A percentile compares a stretch with the other conserved stretches of the same genome.
Conservation (phyloP, 441 rosid species). For the Erysimum pusillum region DNA sequence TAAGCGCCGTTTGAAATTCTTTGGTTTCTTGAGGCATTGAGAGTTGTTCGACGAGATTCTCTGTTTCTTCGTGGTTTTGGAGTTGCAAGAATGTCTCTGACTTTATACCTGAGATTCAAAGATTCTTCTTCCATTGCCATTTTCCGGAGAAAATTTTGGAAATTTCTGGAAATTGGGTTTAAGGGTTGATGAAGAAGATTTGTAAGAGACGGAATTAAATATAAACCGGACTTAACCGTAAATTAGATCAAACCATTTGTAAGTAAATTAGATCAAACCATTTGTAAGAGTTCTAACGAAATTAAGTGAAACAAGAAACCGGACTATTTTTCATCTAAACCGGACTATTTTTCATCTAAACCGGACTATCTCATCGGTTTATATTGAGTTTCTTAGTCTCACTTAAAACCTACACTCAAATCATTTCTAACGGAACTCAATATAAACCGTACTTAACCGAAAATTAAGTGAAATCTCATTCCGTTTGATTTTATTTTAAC, state of each 20-base stretch:
- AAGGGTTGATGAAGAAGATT: background rate
- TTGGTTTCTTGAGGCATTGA: background rate
- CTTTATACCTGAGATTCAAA: background rate
- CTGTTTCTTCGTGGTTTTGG: conserved; percentile 5
- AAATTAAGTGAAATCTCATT: background rate
- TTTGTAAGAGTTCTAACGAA: background rate
- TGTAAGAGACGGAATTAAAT: background rate
- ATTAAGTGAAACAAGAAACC: no score
- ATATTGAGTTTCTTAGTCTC: no score
- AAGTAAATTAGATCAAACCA: no score
- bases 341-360: no score
- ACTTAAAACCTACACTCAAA: no score
- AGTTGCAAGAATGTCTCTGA: background rate
- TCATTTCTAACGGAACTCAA: no score
- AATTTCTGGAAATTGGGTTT: background rate
- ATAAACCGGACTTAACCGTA: background rate
- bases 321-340: no score
- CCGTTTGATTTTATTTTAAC: no score
- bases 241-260: background rate
- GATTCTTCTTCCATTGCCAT: conserved; percentile 2
- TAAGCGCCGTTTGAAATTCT: background rate
- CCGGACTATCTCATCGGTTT: no score
- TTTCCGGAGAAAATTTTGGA: conserved; percentile 8
- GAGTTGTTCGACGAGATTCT: background rate
- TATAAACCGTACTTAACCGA: background rate